Base-by-base conservation (phyloP, 768 basidiomycete species). In the Panaeolus papilionaceus region DNA sequence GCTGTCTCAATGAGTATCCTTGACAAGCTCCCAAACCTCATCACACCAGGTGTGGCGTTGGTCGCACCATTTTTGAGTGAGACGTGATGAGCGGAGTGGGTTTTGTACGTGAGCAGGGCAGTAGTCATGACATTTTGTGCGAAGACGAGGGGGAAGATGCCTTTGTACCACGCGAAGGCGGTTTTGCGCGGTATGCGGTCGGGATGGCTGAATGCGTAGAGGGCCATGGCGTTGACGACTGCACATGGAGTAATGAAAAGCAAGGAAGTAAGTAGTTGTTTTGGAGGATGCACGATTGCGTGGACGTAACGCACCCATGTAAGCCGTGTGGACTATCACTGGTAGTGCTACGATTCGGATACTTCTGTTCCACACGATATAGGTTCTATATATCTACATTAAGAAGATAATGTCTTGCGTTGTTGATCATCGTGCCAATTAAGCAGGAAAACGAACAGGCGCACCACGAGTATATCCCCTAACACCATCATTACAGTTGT, bases 381-480 rank as follows among this genome's bases (percentile, higher is more conserved):
- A 33, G 33, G 33, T 33, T 69, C 77, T 76, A 78, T 75, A 78
- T 37, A 76, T 76, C 77, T 78, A 64, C 38, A 42, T 16, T 11
- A 42, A 11, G 0, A 11, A 42, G 16, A 16, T 42, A 10, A 42
- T 42, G 42, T 7, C 37, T 49, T 40, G 26, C n/a, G 0, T 16
- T 62, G n/a, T 12, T n/a, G 8, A 3, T 20, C 49, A 54, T 16
- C 18, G 11, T 16, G 20, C 3, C 33, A 33, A 61, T 18, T 58
- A 18, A 16, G 8, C 20, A n/a, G 28, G 74, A 74, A 40, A 75
- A 75, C 5, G 33, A 33, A 33, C 33, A 2, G 33, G 33, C 33
- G 33, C 33, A 33, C 33, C 33, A 33, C 33, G 12, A 79, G 73
- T 38, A 66, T 63, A 61, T 79, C 78, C 7, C 76, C 78, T 14